Evolutionary conservation across 768 basidiomycete species (phyloP), one percentile per base, ranked within the genome.

Genomic region (Russula griseocarnosa): DNA sequence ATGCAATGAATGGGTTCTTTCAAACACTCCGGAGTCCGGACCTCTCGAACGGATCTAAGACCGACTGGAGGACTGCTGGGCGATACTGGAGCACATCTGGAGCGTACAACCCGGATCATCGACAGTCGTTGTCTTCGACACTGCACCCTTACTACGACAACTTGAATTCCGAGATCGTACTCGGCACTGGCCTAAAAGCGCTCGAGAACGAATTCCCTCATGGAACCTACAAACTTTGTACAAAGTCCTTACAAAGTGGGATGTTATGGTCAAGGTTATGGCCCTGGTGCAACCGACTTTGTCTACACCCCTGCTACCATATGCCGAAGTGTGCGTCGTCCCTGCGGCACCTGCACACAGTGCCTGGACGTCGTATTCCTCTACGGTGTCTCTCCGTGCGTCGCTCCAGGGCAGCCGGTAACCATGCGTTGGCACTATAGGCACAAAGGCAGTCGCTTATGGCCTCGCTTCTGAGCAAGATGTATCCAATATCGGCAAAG

Each of bases 221-320:
- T 5, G 79, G 81, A 1, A 85, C 88, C 5, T 94, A 94, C 72
- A 81, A 85, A 66, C 73, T 94, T n/a, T n/a, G n/a, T n/a, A n/a
- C n/a, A n/a, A n/a, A n/a, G n/a, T n/a, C 73, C 87, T 92, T 77
- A 92, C 91, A 95, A 95, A 72, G 90, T 88, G 65, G 93, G 93
- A 24, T 82, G 92, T 40, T 90, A 87, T 70, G 90, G 88, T 9
- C 28, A n/a, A n/a, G n/a, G n/a, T n/a, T n/a, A n/a, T n/a, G n/a
- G n/a, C n/a, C n/a, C 70, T 70, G 20, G 16, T 2, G 4, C 28
- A 3, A 74, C 76, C 1, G 76, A 79, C 50, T 94, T 94, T 68
- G 89, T 95, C 73, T 94, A 94, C 74, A 78, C 82, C 2, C 87
- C 89, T 1, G 66, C 71, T 6, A 83, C 80, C 40, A 83, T 95